Evolutionary conservation across 2,329 filamentous ascomycete species (phyloP), one percentile per base, ranked within the genome.

Genomic region (Colletotrichum ledebouriae): DNA sequence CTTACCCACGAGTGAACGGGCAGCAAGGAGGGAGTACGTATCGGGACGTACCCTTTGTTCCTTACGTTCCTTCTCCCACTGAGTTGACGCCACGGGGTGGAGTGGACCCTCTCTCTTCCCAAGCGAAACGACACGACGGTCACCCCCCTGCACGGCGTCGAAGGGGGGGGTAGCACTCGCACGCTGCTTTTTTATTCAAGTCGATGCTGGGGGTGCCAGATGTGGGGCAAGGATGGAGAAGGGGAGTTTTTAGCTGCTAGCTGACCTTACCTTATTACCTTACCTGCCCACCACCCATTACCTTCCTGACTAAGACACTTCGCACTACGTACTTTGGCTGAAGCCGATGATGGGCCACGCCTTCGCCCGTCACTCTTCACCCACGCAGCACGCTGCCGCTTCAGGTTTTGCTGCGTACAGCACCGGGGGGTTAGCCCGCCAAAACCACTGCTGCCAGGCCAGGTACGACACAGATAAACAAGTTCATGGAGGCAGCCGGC

Each of bases 1-100:
- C 80, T 82, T 73, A 82, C 80, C 80, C 80, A 82, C 75, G 76
- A 77, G 70, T 75, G 76, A 79, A 79, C 77, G 77, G 77, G 75
- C 73, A 72, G 60, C 50, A 63, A 63, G 60, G 53, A 58, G 60
- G 39, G 60, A 63, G 41, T 63, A 56, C 53, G 60, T 56, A 55
- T 39, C 39, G 47, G 47, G 13, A 66, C 63, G 63, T 66, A 67
- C 57, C 59, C 58, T 63, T 61, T 61, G 47, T 61, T 61, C 62
- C 62, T 65, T 65, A 55, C 62, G 62, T 65, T 65, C 62, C 62
- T 59, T 59, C 55, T 50, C 29, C 15, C 17, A 37, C 52, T 67
- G 33, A 29, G 33, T 37, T 17, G 17, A 67, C 64, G 59, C 59
- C 59, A 62, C 37, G 63, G 63, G 63, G 61, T 49, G n/a, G 20